Evolutionary conservation across 2,329 filamentous ascomycete genomes (phyloP), one percentile per base, ranked within the genome.

Genomic region (Claviceps fusiformis): DNA sequence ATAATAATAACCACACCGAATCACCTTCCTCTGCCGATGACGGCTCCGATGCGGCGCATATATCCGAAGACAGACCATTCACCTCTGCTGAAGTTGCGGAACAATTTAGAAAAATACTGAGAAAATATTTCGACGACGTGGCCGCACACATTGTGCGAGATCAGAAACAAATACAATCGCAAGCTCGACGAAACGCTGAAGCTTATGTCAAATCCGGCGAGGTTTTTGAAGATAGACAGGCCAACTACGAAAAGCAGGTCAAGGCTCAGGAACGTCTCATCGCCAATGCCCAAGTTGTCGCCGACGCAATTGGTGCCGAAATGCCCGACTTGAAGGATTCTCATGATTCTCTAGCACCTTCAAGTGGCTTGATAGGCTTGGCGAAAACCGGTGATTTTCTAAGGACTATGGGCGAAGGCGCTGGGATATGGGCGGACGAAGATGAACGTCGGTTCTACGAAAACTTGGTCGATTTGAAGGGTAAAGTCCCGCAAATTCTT

Each of bases 181-280:
- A 98, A 71, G 89, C 88, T 54, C 88, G 90, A 59, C 90, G 92
- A 62, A 98, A 98, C 70, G 92, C 93, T 0, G 93, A 98, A 70
- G 93, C 92, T 6, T 98, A 98, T 64, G 92, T 98, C 63, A 96
- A 96, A 65, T 97, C 93, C 43, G 93, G 93, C 2, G 93, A 98
- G 67, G 92, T 98, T 5, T 97, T 98, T 60, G 93, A 98, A 67
- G 93, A 98, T 65, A 86, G 93, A 52, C 93, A 98, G 67, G 82
- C 90, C 54, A 97, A 91, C 65, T 95, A 95, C 62, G 95, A 98
- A 68, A 96, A 91, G 69, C 87, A 93, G 62, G 77, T 91, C 55
- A 98, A 97, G 70, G 79, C 86, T 0, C 89, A 97, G 65, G 93
- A 98, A 67, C 90, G 91, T 60, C 78, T 98, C 3, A 78, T 95